Conservation (phyloP, 2,329 filamentous ascomycete genomes). For the Simplicillium aogashimaense region DNA sequence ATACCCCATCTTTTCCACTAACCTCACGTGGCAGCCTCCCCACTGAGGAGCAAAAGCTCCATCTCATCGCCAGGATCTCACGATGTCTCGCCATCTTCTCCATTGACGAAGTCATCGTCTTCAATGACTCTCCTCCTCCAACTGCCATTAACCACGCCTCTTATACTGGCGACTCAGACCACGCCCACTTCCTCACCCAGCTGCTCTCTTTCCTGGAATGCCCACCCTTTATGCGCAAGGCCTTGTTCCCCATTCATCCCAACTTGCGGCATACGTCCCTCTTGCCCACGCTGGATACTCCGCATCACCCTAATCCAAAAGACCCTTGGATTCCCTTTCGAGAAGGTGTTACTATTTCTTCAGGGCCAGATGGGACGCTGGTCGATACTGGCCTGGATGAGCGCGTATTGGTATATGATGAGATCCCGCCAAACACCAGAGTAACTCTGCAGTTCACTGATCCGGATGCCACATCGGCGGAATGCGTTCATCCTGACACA, state of each 20-base stretch:
- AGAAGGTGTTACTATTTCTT: conserved; percentile 57
- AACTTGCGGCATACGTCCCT: conserved; percentile 66
- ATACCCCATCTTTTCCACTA: not conserved
- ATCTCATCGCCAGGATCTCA: conserved; percentile 64
- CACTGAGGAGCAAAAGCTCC: conserved; percentile 66
- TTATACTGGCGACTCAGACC: conserved; percentile 63
- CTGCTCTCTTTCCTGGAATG: conserved; percentile 75
- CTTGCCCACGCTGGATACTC: conserved; percentile 72
- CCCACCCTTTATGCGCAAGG: conserved; percentile 69
- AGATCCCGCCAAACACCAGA: conserved; percentile 60
- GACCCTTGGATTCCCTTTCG: conserved; percentile 68
- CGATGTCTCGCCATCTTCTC: conserved; percentile 75
- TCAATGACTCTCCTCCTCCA: conserved; percentile 54
- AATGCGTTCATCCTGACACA: conserved; percentile 55
- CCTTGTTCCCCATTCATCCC: conserved; percentile 68
- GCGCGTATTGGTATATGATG: conserved; percentile 43
- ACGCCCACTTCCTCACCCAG: conserved; percentile 71
- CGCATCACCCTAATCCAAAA: conserved; percentile 66
- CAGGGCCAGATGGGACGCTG: conserved; percentile 30
- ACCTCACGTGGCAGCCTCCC: conserved; percentile 40
- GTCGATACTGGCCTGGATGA: conserved; percentile 49
- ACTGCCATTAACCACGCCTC: conserved; percentile 33
- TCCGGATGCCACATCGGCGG: conserved; percentile 31
- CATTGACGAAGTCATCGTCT: conserved; percentile 76
- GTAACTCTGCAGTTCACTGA: conserved; percentile 60